phyloP scores from a whole-genome alignment of 257 asterid species.

The Parsonsia alboflavescens region DNA sequence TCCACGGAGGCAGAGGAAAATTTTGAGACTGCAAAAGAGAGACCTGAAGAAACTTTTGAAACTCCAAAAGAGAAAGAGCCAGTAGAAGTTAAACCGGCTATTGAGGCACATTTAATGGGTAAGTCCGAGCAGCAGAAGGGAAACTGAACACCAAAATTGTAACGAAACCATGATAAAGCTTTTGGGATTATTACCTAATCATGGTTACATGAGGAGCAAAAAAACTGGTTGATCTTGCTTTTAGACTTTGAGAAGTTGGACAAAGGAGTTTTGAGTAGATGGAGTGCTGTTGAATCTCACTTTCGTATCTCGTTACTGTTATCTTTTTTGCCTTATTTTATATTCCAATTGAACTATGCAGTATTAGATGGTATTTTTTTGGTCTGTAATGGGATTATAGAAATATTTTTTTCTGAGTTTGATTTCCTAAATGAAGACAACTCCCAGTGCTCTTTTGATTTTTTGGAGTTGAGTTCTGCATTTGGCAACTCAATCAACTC shows the following conservation, averaged over 20 bases:
- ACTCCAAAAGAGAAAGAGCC: not conserved
- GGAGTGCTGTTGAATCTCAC: not conserved
- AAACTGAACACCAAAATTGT: not conserved
- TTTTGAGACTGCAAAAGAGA: not conserved
- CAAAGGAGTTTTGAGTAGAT: not conserved
- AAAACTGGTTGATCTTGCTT: not conserved
- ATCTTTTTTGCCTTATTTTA: not conserved
- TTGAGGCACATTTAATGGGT: not conserved
- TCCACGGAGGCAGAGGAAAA: not conserved
- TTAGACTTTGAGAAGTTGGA: not conserved
- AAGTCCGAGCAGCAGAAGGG: not conserved
- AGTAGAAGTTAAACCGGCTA: not conserved
- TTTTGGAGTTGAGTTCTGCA: no score
- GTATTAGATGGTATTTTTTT: not conserved
- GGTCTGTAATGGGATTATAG: not conserved
- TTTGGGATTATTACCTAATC: not conserved
- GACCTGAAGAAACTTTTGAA: not conserved
- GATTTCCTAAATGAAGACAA: not conserved
- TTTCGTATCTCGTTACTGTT: not conserved
- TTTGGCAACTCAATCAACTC: no score
- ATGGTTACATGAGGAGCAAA: not conserved
- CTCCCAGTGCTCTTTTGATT: no score
- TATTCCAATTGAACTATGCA: not conserved
- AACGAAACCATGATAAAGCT: not conserved
- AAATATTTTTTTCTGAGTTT: not conserved